Percentiles rank a stretch among this genome's conserved stretches.
Evolutionary conservation across 441 rosid species (phyloP).

Genomic region (Kokia cookei): DNA sequence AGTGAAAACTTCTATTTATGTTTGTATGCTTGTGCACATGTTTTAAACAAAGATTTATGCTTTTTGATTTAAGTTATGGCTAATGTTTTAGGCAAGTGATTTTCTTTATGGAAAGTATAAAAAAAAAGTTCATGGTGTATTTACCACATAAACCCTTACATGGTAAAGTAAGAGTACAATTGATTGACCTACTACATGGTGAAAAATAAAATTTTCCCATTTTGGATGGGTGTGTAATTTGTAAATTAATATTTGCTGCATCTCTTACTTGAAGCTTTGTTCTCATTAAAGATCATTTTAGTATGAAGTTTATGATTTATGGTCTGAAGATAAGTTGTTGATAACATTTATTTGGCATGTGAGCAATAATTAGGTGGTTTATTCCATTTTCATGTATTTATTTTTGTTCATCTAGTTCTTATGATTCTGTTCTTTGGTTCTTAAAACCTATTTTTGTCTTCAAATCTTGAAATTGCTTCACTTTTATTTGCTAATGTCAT

Average conservation of each 20-base stretch:
- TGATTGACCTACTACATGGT: neutral
- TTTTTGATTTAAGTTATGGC: neutral
- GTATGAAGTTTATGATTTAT: neutral
- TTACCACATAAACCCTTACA: neutral
- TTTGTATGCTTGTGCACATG: neutral
- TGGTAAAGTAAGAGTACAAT: neutral
- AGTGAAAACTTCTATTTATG: neutral
- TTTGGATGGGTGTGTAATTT: neutral
- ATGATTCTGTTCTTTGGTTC: neutral
- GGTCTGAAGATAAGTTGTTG: neutral
- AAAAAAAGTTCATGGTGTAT: neutral
- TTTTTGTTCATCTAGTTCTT: neutral
- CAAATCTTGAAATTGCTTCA: conserved; percentile 5
- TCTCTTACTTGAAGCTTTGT: neutral
- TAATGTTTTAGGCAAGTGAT: neutral
- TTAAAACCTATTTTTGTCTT: neutral
- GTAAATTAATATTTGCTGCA: neutral
- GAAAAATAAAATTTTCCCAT: neutral
- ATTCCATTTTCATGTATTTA: neutral
- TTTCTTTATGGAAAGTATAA: neutral
- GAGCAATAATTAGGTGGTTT: neutral
- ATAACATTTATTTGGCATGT: neutral
- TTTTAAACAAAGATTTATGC: neutral
- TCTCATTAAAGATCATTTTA: neutral
- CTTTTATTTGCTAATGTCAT: conserved; percentile 14